A percentile compares a stretch with the other conserved stretches of the same genome.
Evolutionary conservation across 345 rosid species (phyloP).

Genomic region (Gossypium bickii): DNA sequence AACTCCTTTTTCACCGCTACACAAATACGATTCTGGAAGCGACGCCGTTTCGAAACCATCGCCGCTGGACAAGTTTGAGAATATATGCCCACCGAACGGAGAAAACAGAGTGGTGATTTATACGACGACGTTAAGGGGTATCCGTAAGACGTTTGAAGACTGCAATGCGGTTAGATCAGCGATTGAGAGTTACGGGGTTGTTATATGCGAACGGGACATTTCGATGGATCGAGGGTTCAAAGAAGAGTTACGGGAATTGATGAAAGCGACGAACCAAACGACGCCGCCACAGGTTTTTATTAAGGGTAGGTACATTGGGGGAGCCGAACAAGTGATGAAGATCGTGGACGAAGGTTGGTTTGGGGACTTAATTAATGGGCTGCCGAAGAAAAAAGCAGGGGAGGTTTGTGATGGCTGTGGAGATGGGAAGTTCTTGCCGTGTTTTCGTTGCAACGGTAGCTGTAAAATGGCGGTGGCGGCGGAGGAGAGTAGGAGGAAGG

Average conservation of each 20-base stretch:
- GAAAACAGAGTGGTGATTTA: slow-evolving; percentile 62
- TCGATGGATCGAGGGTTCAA: slow-evolving; percentile 55
- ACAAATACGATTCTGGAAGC: slow-evolving; percentile 23
- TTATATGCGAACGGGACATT: slow-evolving; percentile 63
- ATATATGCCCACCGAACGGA: slow-evolving; percentile 55
- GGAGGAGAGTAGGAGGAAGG: slow-evolving; percentile 26
- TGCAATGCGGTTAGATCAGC: slow-evolving; percentile 64
- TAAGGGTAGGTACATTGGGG: slow-evolving; percentile 78
- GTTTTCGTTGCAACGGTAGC: slow-evolving; percentile 76
- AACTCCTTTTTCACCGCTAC: neutral
- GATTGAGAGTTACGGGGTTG: slow-evolving; percentile 48
- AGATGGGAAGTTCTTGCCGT: slow-evolving; percentile 67
- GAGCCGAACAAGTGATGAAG: slow-evolving; percentile 67
- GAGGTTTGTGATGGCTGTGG: slow-evolving; percentile 64
- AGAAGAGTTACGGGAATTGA: slow-evolving; percentile 53
- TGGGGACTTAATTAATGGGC: slow-evolving; percentile 46
- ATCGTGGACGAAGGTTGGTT: slow-evolving; percentile 67
- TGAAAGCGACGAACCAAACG: slow-evolving; percentile 27
- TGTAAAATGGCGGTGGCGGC: slow-evolving; percentile 38
- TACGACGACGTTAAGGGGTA: slow-evolving; percentile 71
- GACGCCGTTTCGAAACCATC: slow-evolving; percentile 14
- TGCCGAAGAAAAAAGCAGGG: slow-evolving; percentile 39
- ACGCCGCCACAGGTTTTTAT: slow-evolving; percentile 74
- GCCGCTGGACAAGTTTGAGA: slow-evolving; percentile 27
- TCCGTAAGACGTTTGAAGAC: slow-evolving; percentile 75